phyloP scores from a whole-genome alignment of 345 rosid species.

The Acer negundo region DNA sequence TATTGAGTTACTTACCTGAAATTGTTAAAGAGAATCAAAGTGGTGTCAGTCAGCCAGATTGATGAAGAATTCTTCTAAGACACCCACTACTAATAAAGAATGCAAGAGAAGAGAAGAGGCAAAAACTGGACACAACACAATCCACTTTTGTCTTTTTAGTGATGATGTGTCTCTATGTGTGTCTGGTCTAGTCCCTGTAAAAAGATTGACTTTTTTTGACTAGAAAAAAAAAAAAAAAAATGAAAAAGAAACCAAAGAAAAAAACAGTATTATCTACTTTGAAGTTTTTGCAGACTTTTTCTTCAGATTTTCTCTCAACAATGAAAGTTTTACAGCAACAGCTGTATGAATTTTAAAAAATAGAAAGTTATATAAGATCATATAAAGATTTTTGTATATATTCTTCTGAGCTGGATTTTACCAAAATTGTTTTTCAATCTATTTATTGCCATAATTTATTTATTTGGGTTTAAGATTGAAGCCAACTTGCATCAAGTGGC shows the following conservation, averaged over 20 bases:
- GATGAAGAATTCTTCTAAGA: conserved; percentile 8
- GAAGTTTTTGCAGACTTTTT: neutral
- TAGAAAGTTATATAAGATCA: too few species aligned
- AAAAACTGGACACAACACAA: conserved; percentile 11
- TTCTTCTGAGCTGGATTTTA: neutral
- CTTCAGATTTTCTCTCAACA: too few species aligned
- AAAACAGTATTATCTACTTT: neutral
- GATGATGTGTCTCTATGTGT: conserved; percentile 8
- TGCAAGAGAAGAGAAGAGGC: neutral
- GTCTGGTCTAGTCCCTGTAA: neutral
- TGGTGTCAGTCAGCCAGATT: neutral
- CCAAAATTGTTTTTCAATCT: neutral
- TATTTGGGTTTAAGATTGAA: neutral
- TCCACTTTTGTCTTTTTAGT: conserved; percentile 22
- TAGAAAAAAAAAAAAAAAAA: too few species aligned
- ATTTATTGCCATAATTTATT: neutral
- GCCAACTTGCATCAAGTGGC: neutral
- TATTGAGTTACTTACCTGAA: conserved; percentile 21
- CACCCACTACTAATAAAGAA: neutral
- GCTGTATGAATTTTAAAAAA: too few species aligned
- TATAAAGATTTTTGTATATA: too few species aligned
- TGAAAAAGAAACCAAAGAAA: neutral
- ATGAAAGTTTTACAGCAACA: too few species aligned
- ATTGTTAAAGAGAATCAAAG: conserved; percentile 10
- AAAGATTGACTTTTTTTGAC: conserved; percentile 3